Evolutionary conservation across 257 asterid species (phyloP).

Genomic region (Gynochthodes officinalis): DNA sequence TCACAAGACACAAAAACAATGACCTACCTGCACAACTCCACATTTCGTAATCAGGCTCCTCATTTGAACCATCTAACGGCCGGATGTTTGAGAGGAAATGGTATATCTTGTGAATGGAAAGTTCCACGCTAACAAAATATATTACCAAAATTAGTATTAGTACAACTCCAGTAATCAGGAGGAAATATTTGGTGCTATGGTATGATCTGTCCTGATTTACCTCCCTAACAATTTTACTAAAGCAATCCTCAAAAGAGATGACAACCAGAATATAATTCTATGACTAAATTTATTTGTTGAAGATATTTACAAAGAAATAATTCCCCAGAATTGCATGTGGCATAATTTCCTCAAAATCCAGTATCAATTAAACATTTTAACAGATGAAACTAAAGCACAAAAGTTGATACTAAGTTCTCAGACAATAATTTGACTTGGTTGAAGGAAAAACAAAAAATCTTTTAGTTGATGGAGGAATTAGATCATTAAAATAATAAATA

Average conservation of each 20-base stretch:
- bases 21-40: constrained; percentile 80
- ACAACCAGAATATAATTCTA: not conserved
- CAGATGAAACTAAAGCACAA: not conserved
- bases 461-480: not conserved
- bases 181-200: not conserved
- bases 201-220: not conserved
- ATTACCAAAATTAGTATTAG: not conserved
- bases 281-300: not conserved
- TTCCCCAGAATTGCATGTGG: not conserved
- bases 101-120: constrained; percentile 61
- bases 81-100: constrained; percentile 59
- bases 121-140: constrained; percentile 48
- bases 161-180: not conserved
- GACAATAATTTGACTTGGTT: no score
- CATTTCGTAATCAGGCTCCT: constrained; percentile 42
- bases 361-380: not conserved
- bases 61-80: constrained; percentile 42
- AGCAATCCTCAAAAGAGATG: not conserved
- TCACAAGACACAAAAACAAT: constrained; percentile 14
- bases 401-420: no score
- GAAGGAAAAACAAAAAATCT: no score
- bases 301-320: not conserved
- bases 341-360: not conserved
- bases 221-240: no score
- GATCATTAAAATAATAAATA: not conserved